Evolutionary conservation across 2,329 filamentous ascomycete genomes (phyloP).

Genomic region (Epichloe uncinata): DNA sequence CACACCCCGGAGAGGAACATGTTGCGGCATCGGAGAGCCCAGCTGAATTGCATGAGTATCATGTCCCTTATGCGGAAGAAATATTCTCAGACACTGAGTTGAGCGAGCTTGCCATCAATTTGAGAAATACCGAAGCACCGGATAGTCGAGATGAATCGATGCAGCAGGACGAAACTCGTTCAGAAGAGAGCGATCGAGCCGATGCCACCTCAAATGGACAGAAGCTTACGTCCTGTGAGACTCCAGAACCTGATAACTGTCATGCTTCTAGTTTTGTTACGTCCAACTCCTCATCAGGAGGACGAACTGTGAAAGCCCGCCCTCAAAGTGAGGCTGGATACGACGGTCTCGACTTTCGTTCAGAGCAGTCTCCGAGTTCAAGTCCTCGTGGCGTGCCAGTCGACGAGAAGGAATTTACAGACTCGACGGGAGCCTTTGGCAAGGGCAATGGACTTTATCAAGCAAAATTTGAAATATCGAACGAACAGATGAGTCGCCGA

Average conservation of each 20-base stretch:
- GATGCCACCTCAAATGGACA: background rate
- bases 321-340: background rate
- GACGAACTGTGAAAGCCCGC: background rate
- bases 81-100: background rate
- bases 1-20: background rate
- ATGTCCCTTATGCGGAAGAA: constrained; percentile 10
- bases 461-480: background rate
- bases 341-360: background rate
- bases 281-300: background rate
- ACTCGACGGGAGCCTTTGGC: background rate
- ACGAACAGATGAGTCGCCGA: background rate
- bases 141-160: background rate
- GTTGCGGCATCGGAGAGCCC: background rate
- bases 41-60: constrained; percentile 3
- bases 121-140: background rate
- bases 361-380: background rate
- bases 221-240: background rate
- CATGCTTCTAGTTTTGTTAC: background rate
- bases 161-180: background rate
- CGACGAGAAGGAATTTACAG: background rate
- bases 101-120: background rate
- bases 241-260: background rate
- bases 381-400: background rate
- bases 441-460: background rate
- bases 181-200: background rate